Base-by-base conservation (phyloP, 2,329 filamentous ascomycete species). In the Ophiognomonia clavigignenti-juglandacearum region DNA sequence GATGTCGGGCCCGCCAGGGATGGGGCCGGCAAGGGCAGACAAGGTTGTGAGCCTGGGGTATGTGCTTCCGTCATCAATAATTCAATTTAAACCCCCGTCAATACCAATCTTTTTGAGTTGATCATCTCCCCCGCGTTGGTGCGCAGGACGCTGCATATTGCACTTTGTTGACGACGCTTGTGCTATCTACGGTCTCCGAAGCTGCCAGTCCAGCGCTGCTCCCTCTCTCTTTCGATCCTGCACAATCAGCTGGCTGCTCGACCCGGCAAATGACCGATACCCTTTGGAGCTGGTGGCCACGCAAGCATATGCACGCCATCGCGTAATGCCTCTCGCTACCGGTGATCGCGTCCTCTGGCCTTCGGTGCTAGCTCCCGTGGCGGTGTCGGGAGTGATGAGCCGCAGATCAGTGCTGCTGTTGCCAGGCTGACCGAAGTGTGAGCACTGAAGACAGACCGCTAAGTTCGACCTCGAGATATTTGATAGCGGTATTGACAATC, bases 31-130 rank as follows among this genome's bases (percentile, higher is more conserved):
- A 22, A 32, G 19, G 22, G 19, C 13, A 24, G 20, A 13, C 22
- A 20, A 23, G 18, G 29, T 16, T 16, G 32, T 7, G 23, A 10
- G 22, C 24, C 4, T 41, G 45, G 31, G 41, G 40, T 23, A 41
- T 45, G 40, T 39, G 47, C 22, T 38, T 31, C 31, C 31, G n/a
- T 41, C 41, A 43, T 47, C 45, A 51, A 51, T 48, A 41, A 38
- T 51, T 48, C 48, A 51, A 51, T 51, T 27, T 48, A 48, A 45
- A 51, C 48, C 48, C 48, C 48, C 47, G 48, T 51, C 48, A 26
- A 48, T 44, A 41, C 31, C 39, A 39, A 45, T 35, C 29, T 43
- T 47, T 44, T 36, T 41, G 37, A 24, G 27, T 39, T 45, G 3
- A 42, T 47, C 35, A 47, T 39, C 24, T 22, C 20, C 20, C 19